Percentiles rank a stretch among this genome's conserved stretches.
phyloP scores from a whole-genome alignment of 306 rosid species.

The Cercis canadensis region DNA sequence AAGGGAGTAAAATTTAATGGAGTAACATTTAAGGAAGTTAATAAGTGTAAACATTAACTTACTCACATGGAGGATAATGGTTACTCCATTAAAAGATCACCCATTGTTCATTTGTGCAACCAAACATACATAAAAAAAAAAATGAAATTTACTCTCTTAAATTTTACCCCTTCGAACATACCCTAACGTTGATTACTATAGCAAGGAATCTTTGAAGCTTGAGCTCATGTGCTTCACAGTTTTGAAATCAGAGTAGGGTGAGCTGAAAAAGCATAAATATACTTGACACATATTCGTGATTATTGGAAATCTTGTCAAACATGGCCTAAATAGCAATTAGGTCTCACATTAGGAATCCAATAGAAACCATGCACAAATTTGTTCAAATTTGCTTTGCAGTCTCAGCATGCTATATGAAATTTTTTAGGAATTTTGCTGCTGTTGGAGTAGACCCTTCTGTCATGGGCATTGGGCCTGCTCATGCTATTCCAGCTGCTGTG shows the following conservation, averaged over 20 bases:
- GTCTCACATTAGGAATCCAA: conserved; percentile 10
- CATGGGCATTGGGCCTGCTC: conserved; percentile 95
- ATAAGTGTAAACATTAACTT: too few relatives aligned
- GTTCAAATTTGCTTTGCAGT: conserved; percentile 2
- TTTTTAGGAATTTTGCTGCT: conserved; percentile 81
- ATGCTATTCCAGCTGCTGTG: conserved; percentile 89
- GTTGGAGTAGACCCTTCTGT: conserved; percentile 97
- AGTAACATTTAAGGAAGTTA: too few relatives aligned
- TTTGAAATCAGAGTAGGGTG: conserved; percentile 4
- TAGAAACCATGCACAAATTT: neutral
- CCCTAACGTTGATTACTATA: too few relatives aligned
- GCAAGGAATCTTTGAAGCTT: neutral
- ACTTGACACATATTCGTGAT: neutral
- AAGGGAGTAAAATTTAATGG: too few relatives aligned
- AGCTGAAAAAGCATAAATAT: conserved; percentile 11
- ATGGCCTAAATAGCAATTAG: neutral
- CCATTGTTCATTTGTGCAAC: too few relatives aligned
- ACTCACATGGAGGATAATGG: too few relatives aligned
- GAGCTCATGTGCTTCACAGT: too few relatives aligned
- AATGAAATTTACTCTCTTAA: too few relatives aligned
- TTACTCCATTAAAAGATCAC: too few relatives aligned
- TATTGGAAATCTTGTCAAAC: conserved; percentile 7
- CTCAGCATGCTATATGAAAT: conserved; percentile 24
- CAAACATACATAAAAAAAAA: too few relatives aligned
- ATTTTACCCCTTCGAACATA: too few relatives aligned